Evolutionary conservation across 768 basidiomycete genomes (phyloP), one percentile per base, ranked within the genome.

Genomic region (Leccinum subtestaceum): DNA sequence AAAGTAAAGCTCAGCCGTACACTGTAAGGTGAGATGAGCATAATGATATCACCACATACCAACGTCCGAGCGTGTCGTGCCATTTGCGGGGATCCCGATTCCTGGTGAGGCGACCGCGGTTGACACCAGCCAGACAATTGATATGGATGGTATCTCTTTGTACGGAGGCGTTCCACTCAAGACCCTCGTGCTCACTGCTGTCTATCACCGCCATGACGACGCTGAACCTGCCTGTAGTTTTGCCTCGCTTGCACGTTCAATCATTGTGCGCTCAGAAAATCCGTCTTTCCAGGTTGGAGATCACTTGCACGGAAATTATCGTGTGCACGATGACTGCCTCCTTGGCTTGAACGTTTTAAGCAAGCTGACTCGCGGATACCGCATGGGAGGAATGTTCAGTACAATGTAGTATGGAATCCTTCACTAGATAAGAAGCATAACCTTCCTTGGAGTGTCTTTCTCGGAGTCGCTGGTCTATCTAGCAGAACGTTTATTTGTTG

Each of bases 161-260:
- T 64, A 77, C 29, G 80, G 80, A 2, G 81, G 80, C 0, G 67
- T 83, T 60, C 67, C 85, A 3, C 43, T 83, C 59, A 85, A 84
- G 65, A 76, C 76, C 0, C 72, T 85, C 19, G 75, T 72, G 5
- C 66, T 82, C 31, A 32, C 4, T 32, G 31, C 31, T 11, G 12
- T 78, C 76, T 13, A 54, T 29, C 9, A 38, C 36, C 15, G 83
- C 78, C 58, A 57, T 78, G 67, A 68, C 3, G 15, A 78, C 38
- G 73, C 73, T 5, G 67, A 72, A 23, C 34, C 13, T 34, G 32
- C n/a, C 15, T 31, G 38, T 51, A 31, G 1, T 25, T 25, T 25
- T 25, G 4, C 25, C 25, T 25, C 25, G 25, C 25, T 7, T 13
- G 19, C 19, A 51, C 19, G 7, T 51, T 51, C 46, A 81, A 27